Percentiles rank a stretch among this genome's conserved stretches.
phyloP scores from a whole-genome alignment of 768 basidiomycete genomes.

The Tulasnella sp. region DNA sequence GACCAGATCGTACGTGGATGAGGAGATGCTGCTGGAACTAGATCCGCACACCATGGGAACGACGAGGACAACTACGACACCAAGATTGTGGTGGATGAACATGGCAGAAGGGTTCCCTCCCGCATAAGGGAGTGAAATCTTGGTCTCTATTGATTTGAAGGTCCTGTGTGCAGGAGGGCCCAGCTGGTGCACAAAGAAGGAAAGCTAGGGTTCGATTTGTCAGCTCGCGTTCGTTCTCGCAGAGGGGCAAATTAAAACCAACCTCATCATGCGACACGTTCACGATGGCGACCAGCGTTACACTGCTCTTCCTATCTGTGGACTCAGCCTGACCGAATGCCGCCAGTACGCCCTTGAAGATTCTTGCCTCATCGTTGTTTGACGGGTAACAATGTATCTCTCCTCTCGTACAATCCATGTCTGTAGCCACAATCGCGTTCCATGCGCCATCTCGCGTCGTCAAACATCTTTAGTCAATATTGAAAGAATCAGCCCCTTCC shows the following conservation, averaged over 20 bases:
- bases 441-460: conserved; percentile 11
- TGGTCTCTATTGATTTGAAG: background rate
- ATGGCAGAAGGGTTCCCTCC: background rate
- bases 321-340: background rate
- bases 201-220: background rate
- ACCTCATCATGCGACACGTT: conserved; percentile 6
- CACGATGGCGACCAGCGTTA: background rate
- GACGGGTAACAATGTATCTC: conserved; percentile 7
- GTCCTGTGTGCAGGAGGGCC: background rate
- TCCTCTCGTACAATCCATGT: background rate
- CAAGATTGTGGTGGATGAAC: conserved; percentile 12
- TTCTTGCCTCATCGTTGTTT: conserved; percentile 5
- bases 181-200: conserved; percentile 6
- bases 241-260: no score
- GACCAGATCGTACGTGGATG: no score
- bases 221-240: no score
- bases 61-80: conserved; percentile 1
- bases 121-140: background rate
- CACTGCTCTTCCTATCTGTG: background rate
- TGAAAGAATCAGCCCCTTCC: no score
- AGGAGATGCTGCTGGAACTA: no score
- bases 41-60: background rate
- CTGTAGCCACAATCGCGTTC: conserved; percentile 9
- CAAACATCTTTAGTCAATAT: background rate
- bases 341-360: conserved; percentile 1